These are phyloP conservation scores for Myxozyma monticola DNA, from an alignment of 805 yeast genomes.

Conservation along the genomic window DNA sequence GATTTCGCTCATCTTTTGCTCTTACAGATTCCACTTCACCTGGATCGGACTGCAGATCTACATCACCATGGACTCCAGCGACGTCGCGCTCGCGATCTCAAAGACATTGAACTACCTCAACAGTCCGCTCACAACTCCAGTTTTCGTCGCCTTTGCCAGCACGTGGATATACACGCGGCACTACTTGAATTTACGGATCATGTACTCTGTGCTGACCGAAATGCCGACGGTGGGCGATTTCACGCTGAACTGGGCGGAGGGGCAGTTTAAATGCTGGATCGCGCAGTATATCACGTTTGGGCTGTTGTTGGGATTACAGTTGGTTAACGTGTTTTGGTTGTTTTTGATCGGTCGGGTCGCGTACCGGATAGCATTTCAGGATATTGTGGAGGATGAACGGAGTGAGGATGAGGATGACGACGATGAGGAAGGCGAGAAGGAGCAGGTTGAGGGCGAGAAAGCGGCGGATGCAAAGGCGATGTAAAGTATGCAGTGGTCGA, in stretches of 20 bases:
- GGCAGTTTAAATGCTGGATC: conserved; percentile 95
- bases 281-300: conserved; percentile 86
- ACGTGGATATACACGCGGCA: conserved; percentile 92
- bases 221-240: conserved; percentile 82
- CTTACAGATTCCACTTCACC: conserved; percentile 92
- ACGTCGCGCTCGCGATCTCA: conserved; percentile 79
- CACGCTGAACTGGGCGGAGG: conserved; percentile 77
- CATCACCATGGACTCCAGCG: conserved; percentile 95
- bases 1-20: conserved; percentile 76
- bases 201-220: conserved; percentile 80
- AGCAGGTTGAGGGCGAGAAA: too few species aligned
- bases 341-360: conserved; percentile 75
- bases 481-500: too few species aligned
- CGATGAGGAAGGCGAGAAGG: conserved; percentile 26
- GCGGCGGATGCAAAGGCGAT: too few species aligned
- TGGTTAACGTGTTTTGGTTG: conserved; percentile 88
- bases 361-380: conserved; percentile 60
- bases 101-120: conserved; percentile 87
- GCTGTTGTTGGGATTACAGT: conserved; percentile 75
- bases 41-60: conserved; percentile 92
- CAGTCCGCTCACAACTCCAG: conserved; percentile 59
- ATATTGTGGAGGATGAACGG: conserved; percentile 74
- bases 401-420: conserved; percentile 77
- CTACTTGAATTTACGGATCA: conserved; percentile 72
- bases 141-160: conserved; percentile 64